These are phyloP conservation scores for Oemleria cerasiformis DNA, from an alignment of 306 rosid genomes.

Conservation along the genomic window DNA sequence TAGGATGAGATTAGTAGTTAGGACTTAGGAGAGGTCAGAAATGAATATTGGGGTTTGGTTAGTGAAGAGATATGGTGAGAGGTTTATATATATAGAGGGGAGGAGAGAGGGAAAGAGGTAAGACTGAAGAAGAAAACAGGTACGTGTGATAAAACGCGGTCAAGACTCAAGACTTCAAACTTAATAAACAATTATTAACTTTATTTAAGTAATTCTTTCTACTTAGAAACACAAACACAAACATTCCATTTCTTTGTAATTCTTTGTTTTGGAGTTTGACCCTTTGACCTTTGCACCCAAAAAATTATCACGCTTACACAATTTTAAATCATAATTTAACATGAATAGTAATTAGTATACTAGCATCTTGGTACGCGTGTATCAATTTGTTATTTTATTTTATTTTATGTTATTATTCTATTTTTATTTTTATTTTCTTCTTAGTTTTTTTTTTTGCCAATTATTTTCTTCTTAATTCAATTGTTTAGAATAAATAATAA, in stretches of 20 bases:
- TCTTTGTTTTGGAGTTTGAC: neutral
- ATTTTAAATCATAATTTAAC: no score
- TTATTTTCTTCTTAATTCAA: no score
- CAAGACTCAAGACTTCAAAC: neutral
- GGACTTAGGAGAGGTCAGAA: neutral
- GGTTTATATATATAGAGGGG: neutral
- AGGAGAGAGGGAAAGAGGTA: neutral
- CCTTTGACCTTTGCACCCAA: conserved; percentile 9
- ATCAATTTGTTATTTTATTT: no score
- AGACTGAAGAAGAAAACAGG: conserved; percentile 3
- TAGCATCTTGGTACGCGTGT: no score
- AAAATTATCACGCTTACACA: conserved; percentile 1
- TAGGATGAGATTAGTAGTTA: neutral
- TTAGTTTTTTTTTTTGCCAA: no score
- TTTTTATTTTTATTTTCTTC: no score
- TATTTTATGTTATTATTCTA: no score
- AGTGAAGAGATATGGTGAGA: neutral
- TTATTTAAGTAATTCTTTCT: neutral
- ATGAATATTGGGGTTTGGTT: neutral
- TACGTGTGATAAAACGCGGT: neutral
- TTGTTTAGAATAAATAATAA: no score
- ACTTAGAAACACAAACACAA: neutral
- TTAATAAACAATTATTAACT: neutral
- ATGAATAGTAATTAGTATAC: no score
- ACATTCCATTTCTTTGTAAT: neutral